Evolutionary conservation across 2,329 filamentous ascomycete species (phyloP).

Genomic region (Exutisphaerella laricina): DNA sequence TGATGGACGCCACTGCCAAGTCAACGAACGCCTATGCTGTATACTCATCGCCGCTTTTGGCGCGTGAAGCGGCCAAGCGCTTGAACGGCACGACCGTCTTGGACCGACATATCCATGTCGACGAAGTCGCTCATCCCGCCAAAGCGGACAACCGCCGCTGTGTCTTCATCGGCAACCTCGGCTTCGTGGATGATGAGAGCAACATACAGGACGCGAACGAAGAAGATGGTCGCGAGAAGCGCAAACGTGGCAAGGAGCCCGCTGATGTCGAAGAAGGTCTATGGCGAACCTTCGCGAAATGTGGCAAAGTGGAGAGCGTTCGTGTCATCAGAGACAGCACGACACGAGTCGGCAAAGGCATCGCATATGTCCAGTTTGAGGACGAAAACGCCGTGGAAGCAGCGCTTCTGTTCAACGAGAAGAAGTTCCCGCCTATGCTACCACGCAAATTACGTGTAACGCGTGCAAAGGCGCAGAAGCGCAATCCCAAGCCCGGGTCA

Average conservation of each 20-base stretch:
- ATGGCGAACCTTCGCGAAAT: conserved; percentile 72
- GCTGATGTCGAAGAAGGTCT: conserved; percentile 89
- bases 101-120: conserved; percentile 81
- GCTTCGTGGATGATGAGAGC: conserved; percentile 90
- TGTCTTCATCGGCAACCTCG: conserved; percentile 92
- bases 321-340: conserved; percentile 83
- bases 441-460: conserved; percentile 80
- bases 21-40: conserved; percentile 94
- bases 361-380: conserved; percentile 94
- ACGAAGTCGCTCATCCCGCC: conserved; percentile 82
- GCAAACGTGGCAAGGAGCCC: conserved; percentile 66
- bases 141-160: conserved; percentile 80
- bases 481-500: conserved; percentile 40
- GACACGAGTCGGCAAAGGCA: conserved; percentile 91
- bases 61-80: conserved; percentile 65
- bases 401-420: conserved; percentile 80
- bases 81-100: conserved; percentile 83
- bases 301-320: conserved; percentile 84
- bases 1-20: conserved; percentile 87
- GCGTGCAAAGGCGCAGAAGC: conserved; percentile 67
- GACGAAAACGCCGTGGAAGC: conserved; percentile 84
- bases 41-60: conserved; percentile 69
- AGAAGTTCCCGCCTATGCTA: conserved; percentile 92
- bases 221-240: conserved; percentile 53
- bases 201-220: conserved; percentile 57